Percentiles rank a stretch among this genome's conserved stretches.
phyloP scores from a whole-genome alignment of 2,329 filamentous ascomycete species.

The Lachnellula willkommii region DNA sequence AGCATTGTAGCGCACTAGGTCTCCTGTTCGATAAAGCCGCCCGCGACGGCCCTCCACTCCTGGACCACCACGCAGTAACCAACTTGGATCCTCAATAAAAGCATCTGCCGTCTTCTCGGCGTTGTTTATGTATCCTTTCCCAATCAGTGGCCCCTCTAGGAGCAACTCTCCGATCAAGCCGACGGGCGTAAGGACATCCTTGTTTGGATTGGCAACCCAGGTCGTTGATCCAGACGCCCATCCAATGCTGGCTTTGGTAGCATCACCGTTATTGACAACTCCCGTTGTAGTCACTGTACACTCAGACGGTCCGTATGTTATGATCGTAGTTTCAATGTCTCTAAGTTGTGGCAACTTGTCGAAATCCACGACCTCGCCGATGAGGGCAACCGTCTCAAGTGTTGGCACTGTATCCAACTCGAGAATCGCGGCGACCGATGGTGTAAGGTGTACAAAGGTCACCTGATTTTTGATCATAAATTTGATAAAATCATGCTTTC shows the following conservation, averaged over 20 bases:
- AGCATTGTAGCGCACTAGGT: constrained; percentile 48
- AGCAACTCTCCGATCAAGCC: constrained; percentile 21
- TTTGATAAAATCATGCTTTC: too few relatives aligned
- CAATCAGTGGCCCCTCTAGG: constrained; percentile 48
- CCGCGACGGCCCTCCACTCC: constrained; percentile 35
- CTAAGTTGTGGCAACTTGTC: too few relatives aligned
- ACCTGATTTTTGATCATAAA: too few relatives aligned
- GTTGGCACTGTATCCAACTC: too few relatives aligned
- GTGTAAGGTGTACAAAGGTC: too few relatives aligned
- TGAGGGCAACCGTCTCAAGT: too few relatives aligned
- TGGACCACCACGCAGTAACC: constrained; percentile 40
- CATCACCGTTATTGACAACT: neutral
- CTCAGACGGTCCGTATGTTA: constrained; percentile 37
- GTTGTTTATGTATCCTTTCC: constrained; percentile 52
- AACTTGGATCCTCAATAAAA: constrained; percentile 52
- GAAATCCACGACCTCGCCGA: too few relatives aligned
- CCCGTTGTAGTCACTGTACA: constrained; percentile 12
- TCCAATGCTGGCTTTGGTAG: constrained; percentile 12
- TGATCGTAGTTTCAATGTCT: constrained; percentile 26
- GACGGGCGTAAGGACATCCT: constrained; percentile 12
- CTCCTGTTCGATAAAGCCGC: constrained; percentile 54
- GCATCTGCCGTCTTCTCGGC: constrained; percentile 50
- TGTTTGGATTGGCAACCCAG: constrained; percentile 34
- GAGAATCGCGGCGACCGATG: too few relatives aligned
- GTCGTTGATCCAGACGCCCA: constrained; percentile 9